Percentiles rank a stretch among this genome's conserved stretches.
Conservation (phyloP, 2,329 filamentous ascomycete species). For the Calonectria hongkongensis region DNA sequence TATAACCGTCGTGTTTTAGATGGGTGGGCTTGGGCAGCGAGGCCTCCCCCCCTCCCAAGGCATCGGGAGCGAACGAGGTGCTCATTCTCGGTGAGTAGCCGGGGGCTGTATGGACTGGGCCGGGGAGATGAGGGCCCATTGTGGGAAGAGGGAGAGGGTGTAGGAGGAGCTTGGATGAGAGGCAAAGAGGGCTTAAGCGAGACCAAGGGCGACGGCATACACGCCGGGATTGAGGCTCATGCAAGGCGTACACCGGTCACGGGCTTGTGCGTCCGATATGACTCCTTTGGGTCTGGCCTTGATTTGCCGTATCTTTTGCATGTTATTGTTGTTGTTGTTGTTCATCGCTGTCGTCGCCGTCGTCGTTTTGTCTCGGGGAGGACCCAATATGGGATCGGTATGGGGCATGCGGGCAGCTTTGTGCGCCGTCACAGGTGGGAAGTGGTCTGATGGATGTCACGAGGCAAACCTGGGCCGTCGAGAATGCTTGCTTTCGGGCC, state of each 20-base stretch:
- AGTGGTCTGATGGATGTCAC: slow-evolving; percentile 23
- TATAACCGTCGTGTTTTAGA: slow-evolving; percentile 18
- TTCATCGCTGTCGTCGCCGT: neutral
- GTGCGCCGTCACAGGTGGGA: slow-evolving; percentile 4
- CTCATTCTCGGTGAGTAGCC: slow-evolving; percentile 12
- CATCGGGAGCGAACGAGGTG: neutral
- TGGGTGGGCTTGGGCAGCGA: slow-evolving; percentile 26
- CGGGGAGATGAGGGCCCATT: neutral
- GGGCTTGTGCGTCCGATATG: slow-evolving; percentile 34
- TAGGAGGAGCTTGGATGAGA: neutral
- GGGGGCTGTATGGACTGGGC: slow-evolving; percentile 8
- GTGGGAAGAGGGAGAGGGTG: slow-evolving; percentile 2
- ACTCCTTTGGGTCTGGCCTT: neutral
- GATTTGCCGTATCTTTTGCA: neutral
- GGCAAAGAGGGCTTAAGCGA: slow-evolving; percentile 2
- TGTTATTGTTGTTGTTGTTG: neutral
- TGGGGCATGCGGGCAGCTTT: slow-evolving; percentile 16
- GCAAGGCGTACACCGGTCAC: slow-evolving; percentile 37
- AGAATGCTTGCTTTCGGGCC: neutral
- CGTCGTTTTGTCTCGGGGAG: neutral
- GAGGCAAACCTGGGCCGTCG: slow-evolving; percentile 17
- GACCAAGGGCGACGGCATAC: slow-evolving; percentile 14
- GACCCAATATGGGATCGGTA: neutral
- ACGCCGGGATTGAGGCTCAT: slow-evolving; percentile 33
- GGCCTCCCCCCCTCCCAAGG: neutral